Evolutionary conservation across 352 stramenopile genomes (phyloP).

Genomic region (Phytophthora constricta): DNA sequence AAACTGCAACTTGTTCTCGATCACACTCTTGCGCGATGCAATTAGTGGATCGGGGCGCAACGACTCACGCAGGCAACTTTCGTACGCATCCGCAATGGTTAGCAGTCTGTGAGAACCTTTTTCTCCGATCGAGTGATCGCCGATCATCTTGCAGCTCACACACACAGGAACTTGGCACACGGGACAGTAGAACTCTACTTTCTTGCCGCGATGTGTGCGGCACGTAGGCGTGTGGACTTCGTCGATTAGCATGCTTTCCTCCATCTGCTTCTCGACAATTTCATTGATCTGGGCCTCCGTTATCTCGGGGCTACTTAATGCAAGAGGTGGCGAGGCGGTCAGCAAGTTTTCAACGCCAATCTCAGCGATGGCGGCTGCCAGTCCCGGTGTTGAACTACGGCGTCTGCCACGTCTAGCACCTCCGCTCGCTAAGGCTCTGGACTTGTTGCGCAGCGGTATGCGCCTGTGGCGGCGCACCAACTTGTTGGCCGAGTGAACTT

Average conservation of each 20-base stretch:
- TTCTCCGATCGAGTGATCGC: constrained; percentile 80
- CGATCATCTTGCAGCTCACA: constrained; percentile 85
- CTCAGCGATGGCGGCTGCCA: constrained; percentile 28
- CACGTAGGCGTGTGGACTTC: constrained; percentile 42
- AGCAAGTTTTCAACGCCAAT: constrained; percentile 5
- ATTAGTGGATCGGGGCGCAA: constrained; percentile 68
- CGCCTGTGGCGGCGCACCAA: constrained; percentile 76
- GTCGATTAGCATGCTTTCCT: constrained; percentile 40
- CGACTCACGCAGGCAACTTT: constrained; percentile 68
- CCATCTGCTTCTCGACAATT: constrained; percentile 55
- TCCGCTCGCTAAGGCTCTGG: constrained; percentile 18
- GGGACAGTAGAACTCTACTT: constrained; percentile 81
- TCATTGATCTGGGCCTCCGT: constrained; percentile 38
- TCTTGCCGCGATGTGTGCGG: constrained; percentile 54
- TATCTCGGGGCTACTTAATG: constrained; percentile 9
- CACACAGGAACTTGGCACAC: constrained; percentile 69
- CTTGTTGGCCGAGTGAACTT: constrained; percentile 85
- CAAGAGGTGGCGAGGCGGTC: constrained; percentile 2
- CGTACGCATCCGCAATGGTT: constrained; percentile 70
- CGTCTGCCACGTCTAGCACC: constrained; percentile 35
- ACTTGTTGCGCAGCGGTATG: constrained; percentile 39
- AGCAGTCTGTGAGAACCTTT: constrained; percentile 77
- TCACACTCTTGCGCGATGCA: constrained; percentile 65
- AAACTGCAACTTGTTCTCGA: constrained; percentile 61
- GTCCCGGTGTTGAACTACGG: constrained; percentile 46